Evolutionary conservation across 2,329 filamentous ascomycete species (phyloP).

Genomic region (Aspergillus clavatus): DNA sequence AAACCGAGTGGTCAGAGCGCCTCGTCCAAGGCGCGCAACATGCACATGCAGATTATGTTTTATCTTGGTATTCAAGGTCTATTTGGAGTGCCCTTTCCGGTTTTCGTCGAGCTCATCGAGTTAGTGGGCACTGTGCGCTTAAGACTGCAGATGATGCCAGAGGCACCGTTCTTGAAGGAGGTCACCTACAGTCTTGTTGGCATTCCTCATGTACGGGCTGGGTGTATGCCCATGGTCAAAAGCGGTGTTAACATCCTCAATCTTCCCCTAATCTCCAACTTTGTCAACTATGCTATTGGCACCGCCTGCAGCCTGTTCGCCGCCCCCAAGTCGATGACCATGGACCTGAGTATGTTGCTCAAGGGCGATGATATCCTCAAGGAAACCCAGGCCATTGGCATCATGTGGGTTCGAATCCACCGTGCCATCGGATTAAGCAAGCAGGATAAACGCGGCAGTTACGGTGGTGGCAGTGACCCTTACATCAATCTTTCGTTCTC

Average conservation of each 20-base stretch:
- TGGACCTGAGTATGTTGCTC: slow-evolving; percentile 85
- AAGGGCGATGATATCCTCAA: slow-evolving; percentile 90
- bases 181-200: slow-evolving; percentile 94
- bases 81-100: slow-evolving; percentile 81
- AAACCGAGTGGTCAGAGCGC: slow-evolving; percentile 65
- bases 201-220: slow-evolving; percentile 79
- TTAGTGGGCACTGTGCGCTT: slow-evolving; percentile 84
- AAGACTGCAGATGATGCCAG: slow-evolving; percentile 77
- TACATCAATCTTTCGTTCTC: slow-evolving; percentile 94
- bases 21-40: slow-evolving; percentile 81
- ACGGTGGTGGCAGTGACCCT: slow-evolving; percentile 84
- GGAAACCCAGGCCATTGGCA: slow-evolving; percentile 72
- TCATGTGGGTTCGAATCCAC: slow-evolving; percentile 91
- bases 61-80: slow-evolving; percentile 86
- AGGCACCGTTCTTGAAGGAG: slow-evolving; percentile 87
- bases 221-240: slow-evolving; percentile 89
- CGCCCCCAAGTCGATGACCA: slow-evolving; percentile 86
- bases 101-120: slow-evolving; percentile 84
- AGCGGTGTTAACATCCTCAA: slow-evolving; percentile 88
- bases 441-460: slow-evolving; percentile 76
- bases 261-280: slow-evolving; percentile 86
- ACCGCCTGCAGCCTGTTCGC: slow-evolving; percentile 87
- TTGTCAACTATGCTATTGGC: slow-evolving; percentile 91
- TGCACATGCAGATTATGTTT: slow-evolving; percentile 95
- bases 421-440: slow-evolving; percentile 84